Evolutionary conservation across 441 rosid species (phyloP).

Genomic region (Biscutella auriculata): DNA sequence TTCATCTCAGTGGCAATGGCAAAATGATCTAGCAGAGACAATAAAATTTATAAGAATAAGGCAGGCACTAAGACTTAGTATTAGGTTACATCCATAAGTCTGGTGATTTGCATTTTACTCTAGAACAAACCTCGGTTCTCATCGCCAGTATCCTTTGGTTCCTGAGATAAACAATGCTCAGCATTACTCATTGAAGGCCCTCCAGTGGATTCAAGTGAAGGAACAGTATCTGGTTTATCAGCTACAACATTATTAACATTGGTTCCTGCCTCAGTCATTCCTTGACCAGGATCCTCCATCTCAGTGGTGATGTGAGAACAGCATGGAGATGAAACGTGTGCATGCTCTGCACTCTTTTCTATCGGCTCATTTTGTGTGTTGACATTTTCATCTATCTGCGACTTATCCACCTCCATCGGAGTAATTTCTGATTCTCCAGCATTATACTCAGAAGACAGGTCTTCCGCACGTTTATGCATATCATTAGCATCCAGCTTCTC

Average conservation of each 20-base stretch:
- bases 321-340: conserved; percentile 32
- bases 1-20: conserved; percentile 21
- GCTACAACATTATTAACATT: conserved; percentile 13
- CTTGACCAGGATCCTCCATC: conserved; percentile 27
- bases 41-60: conserved; percentile 1
- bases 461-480: conserved; percentile 17
- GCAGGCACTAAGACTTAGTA: conserved; percentile 8
- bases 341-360: conserved; percentile 28
- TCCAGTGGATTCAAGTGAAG: conserved; percentile 25
- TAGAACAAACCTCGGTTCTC: conserved; percentile 55
- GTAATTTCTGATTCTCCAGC: conserved; percentile 23
- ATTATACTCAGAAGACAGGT: conserved; percentile 24
- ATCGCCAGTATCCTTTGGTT: conserved; percentile 23
- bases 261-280: conserved; percentile 24
- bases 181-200: conserved; percentile 21
- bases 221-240: conserved; percentile 22
- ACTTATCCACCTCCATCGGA: conserved; percentile 21
- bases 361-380: conserved; percentile 24
- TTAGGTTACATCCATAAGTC: background rate
- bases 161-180: conserved; percentile 31
- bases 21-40: conserved; percentile 10
- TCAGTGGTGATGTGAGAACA: conserved; percentile 34
- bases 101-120: conserved; percentile 8
- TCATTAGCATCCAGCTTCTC: conserved; percentile 25
- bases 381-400: conserved; percentile 21